Evolutionary conservation across 192 early-diverging fungal genomes (phyloP), one percentile per base, ranked within the genome.

Genomic region (Funneliformis mosseae): DNA sequence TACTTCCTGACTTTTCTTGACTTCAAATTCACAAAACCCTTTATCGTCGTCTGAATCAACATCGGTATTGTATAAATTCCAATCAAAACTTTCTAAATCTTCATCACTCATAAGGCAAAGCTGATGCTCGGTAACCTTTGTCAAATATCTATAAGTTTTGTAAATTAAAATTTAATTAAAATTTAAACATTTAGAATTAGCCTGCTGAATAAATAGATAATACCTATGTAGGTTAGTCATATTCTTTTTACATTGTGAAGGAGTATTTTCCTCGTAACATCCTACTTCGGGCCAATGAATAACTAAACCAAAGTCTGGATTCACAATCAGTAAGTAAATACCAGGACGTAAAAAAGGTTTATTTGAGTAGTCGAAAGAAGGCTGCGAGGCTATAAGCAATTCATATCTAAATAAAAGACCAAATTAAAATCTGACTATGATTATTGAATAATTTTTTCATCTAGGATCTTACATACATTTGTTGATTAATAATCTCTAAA

Each of bases 141-240:
- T n/a, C n/a, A n/a, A n/a, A n/a, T n/a, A n/a, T n/a, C n/a, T n/a
- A n/a, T n/a, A n/a, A n/a, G n/a, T n/a, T n/a, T n/a, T n/a, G n/a
- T n/a, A n/a, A n/a, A n/a, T n/a, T n/a, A n/a, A n/a, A n/a, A n/a
- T n/a, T n/a, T n/a, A n/a, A n/a, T n/a, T n/a, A n/a, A n/a, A n/a
- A n/a, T n/a, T n/a, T n/a, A n/a, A n/a, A n/a, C n/a, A n/a, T n/a
- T n/a, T n/a, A n/a, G n/a, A n/a, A n/a, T n/a, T n/a, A n/a, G n/a
- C n/a, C n/a, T n/a, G n/a, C n/a, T n/a, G n/a, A 41, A 33, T 50
- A 78, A 21, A 38, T 46, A n/a, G 3, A 38, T 28, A 10, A 18
- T 42, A 76, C 80, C 80, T 59, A 50, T 81, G 80, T 12, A 81
- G 45, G 33, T 81, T 81, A 38, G 38, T 67, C 72, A 81, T 66